phyloP scores from a whole-genome alignment of 2,329 filamentous ascomycete genomes.

The Aspergillus carbonarius region DNA sequence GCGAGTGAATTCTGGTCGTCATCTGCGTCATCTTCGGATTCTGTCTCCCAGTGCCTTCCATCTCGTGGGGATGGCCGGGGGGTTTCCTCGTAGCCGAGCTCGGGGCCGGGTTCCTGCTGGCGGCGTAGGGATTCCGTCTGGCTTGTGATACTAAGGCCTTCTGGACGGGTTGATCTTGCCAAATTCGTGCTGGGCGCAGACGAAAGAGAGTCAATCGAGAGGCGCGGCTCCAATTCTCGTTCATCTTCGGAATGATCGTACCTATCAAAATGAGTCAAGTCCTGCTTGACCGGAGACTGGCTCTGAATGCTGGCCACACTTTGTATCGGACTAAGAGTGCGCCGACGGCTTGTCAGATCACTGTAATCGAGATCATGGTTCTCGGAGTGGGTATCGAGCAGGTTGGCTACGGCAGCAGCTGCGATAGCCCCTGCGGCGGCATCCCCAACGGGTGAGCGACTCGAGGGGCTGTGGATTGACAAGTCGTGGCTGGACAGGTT shows the following conservation, averaged over 20 bases:
- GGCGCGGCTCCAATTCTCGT: constrained; percentile 46
- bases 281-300: constrained; percentile 62
- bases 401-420: constrained; percentile 39
- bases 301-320: constrained; percentile 86
- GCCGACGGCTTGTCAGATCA: constrained; percentile 63
- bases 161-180: constrained; percentile 55
- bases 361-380: constrained; percentile 51
- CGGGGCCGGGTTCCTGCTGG: constrained; percentile 33
- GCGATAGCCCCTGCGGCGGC: constrained; percentile 41
- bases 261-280: constrained; percentile 55
- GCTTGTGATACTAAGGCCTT: constrained; percentile 54
- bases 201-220: constrained; percentile 60
- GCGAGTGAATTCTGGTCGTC: constrained; percentile 53
- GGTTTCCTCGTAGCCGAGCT: constrained; percentile 41
- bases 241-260: constrained; percentile 62
- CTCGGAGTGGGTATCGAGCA: constrained; percentile 43
- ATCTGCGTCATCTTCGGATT: constrained; percentile 44
- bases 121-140: constrained; percentile 51
- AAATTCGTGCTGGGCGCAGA: constrained; percentile 59
- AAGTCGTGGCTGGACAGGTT: constrained; percentile 55
- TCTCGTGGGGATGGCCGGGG: constrained; percentile 22
- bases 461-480: constrained; percentile 44
- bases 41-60: constrained; percentile 26
- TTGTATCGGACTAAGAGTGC: constrained; percentile 82
- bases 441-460: constrained; percentile 30